phyloP scores from a whole-genome alignment of 192 early-diverging fungal genomes.

The Spizellomyces sp. region DNA sequence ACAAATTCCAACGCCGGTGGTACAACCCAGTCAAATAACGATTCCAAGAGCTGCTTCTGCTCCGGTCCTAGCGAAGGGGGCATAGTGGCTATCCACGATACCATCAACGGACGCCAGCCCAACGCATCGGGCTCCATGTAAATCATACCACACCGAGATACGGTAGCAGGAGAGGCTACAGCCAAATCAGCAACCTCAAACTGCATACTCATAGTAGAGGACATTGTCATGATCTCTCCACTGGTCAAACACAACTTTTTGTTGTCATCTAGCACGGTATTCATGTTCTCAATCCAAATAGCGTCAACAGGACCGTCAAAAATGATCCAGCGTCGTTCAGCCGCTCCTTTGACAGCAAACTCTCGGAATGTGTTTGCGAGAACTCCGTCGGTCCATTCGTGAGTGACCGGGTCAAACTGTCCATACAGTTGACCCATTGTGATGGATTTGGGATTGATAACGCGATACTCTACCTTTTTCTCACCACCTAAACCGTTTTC shows the following conservation, averaged over 20 bases:
- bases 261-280: constrained; percentile 67
- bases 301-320: constrained; percentile 68
- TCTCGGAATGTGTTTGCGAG: constrained; percentile 57
- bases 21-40: constrained; percentile 62
- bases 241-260: constrained; percentile 63
- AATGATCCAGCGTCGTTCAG: constrained; percentile 61
- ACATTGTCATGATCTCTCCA: constrained; percentile 63
- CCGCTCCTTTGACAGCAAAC: constrained; percentile 51
- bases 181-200: constrained; percentile 66
- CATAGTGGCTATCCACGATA: constrained; percentile 55
- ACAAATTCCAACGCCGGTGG: constrained; percentile 53
- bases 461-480: constrained; percentile 55
- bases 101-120: constrained; percentile 58
- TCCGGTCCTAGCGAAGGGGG: constrained; percentile 44
- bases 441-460: constrained; percentile 65
- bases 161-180: constrained; percentile 64
- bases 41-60: constrained; percentile 37
- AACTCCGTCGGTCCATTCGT: constrained; percentile 66
- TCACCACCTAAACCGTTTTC: constrained; percentile 46
- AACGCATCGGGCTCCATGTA: constrained; percentile 62
- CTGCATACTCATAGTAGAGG: constrained; percentile 59
- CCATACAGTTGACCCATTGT: constrained; percentile 69
- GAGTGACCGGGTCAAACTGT: constrained; percentile 60
- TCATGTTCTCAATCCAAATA: constrained; percentile 71
- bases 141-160: constrained; percentile 66